Evolutionary conservation across 139 green algal genomes (phyloP).

Genomic region (Trebouxia sp.): DNA sequence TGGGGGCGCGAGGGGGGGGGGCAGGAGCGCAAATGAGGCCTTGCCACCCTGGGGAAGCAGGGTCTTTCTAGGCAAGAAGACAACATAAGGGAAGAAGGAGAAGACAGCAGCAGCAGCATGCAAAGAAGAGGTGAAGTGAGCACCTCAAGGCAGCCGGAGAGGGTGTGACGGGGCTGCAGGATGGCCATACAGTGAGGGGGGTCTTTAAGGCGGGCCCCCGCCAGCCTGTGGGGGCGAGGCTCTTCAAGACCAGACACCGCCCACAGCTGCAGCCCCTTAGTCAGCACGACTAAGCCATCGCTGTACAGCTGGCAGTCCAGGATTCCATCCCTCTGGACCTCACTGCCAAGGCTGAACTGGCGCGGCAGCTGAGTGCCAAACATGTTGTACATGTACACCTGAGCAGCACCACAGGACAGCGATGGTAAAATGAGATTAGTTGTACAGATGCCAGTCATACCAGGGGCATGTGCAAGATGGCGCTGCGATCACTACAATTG

Average conservation of each 20-base stretch:
- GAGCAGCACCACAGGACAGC: neutral
- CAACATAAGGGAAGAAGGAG: too few relatives aligned
- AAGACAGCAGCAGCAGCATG: neutral
- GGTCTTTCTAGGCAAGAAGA: too few relatives aligned
- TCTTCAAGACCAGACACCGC: conserved; percentile 52
- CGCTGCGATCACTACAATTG: too few relatives aligned
- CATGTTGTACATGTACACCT: conserved; percentile 59
- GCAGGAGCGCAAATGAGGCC: too few relatives aligned
- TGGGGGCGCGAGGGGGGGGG: too few relatives aligned
- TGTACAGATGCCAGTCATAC: too few relatives aligned
- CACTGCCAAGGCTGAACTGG: conserved; percentile 66
- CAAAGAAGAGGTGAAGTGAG: neutral
- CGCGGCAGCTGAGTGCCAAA: conserved; percentile 47
- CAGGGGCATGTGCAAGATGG: too few relatives aligned
- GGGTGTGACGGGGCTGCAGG: conserved; percentile 59
- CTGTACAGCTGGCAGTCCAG: conserved; percentile 46
- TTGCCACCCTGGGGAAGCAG: too few relatives aligned
- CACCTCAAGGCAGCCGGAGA: conserved; percentile 64
- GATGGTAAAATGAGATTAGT: neutral
- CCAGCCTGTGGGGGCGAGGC: conserved; percentile 53
- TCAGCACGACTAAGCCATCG: conserved; percentile 67
- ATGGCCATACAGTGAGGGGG: conserved; percentile 63
- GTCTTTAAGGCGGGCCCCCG: conserved; percentile 21
- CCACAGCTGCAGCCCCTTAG: conserved; percentile 58
- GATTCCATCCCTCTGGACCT: conserved; percentile 59